A percentile compares a stretch with the other conserved stretches of the same genome.
Evolutionary conservation across 495 filamentous ascomycete species (phyloP).

Genomic region (Penicillium paxilli): DNA sequence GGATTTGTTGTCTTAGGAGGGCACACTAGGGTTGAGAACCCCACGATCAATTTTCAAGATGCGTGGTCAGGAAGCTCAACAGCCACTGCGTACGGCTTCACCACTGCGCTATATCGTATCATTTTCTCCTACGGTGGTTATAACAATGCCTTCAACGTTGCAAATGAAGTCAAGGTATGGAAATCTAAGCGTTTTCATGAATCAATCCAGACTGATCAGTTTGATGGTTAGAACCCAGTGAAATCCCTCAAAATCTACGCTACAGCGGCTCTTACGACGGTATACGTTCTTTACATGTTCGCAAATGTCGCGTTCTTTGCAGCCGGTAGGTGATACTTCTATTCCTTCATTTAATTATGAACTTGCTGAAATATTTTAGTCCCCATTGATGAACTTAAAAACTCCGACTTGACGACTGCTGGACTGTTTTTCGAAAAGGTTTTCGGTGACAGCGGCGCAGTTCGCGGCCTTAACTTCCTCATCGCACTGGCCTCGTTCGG

Average conservation of each 20-base stretch:
- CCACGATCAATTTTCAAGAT: constrained; percentile 51
- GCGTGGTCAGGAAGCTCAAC: constrained; percentile 40
- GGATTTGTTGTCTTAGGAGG: constrained; percentile 56
- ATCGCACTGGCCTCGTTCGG: constrained; percentile 56
- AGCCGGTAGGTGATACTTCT: constrained; percentile 43
- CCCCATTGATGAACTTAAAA: not conserved
- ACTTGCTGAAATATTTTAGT: too few relatives aligned
- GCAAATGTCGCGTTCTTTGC: constrained; percentile 56
- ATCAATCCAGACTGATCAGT: constrained; percentile 1
- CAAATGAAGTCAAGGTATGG: constrained; percentile 53
- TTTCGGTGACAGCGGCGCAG: constrained; percentile 45
- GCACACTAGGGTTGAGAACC: constrained; percentile 44
- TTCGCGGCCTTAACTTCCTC: constrained; percentile 49
- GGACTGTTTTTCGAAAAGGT: constrained; percentile 49
- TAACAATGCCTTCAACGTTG: constrained; percentile 55
- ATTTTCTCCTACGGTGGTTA: constrained; percentile 56
- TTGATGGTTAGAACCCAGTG: not conserved
- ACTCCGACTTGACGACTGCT: not conserved
- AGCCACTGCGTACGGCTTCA: constrained; percentile 43
- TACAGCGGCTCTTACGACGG: constrained; percentile 30
- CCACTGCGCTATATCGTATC: constrained; percentile 53
- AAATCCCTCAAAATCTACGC: constrained; percentile 21
- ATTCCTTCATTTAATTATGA: not conserved
- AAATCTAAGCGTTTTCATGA: constrained; percentile 24
- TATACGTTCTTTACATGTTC: constrained; percentile 50